Conservation (phyloP, 1,284 basidiomycete genomes). For the Cerioporus squamosus region DNA sequence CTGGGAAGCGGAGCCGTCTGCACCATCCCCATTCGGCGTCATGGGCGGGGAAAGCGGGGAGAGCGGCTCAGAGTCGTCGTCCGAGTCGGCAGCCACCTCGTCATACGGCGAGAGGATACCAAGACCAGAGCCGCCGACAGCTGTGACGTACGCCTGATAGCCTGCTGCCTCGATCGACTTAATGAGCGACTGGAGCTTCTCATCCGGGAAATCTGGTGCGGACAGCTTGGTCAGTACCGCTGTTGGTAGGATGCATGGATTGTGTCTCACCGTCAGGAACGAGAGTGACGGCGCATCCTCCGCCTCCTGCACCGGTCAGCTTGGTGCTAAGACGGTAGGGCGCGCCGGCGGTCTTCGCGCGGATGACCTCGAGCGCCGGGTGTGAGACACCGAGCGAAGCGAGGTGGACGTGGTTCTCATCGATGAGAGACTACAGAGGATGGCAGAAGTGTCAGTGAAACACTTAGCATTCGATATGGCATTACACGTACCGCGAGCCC, state of each 20-base stretch:
- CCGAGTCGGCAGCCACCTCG: slow-evolving; percentile 18
- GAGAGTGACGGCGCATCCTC: slow-evolving; percentile 96
- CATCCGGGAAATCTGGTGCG: slow-evolving; percentile 65
- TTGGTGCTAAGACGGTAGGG: slow-evolving; percentile 89
- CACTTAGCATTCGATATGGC: slow-evolving; percentile 14
- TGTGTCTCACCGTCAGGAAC: slow-evolving; percentile 78
- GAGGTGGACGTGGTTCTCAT: slow-evolving; percentile 89
- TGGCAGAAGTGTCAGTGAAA: slow-evolving; percentile 8
- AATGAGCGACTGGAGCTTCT: slow-evolving; percentile 61
- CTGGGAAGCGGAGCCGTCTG: slow-evolving; percentile 1
- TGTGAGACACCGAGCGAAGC: slow-evolving; percentile 94
- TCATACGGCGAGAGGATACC: slow-evolving; percentile 81
- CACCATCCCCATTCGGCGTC: slow-evolving; percentile 34
- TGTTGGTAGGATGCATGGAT: not conserved
- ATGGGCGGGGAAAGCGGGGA: slow-evolving; percentile 60
- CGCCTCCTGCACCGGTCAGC: slow-evolving; percentile 98
- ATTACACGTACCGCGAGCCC: slow-evolving; percentile 53
- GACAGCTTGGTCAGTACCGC: not conserved
- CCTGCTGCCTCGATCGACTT: slow-evolving; percentile 62
- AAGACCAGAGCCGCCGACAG: slow-evolving; percentile 91
- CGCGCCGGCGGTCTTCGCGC: slow-evolving; percentile 63
- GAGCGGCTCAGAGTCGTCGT: slow-evolving; percentile 35
- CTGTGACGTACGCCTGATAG: slow-evolving; percentile 89
- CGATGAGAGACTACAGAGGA: slow-evolving; percentile 69
- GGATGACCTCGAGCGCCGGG: slow-evolving; percentile 84